Percentiles rank a stretch among this genome's conserved stretches.
phyloP scores from a whole-genome alignment of 1,139 yeast genomes.

The Pneumocystis jirovecii region DNA sequence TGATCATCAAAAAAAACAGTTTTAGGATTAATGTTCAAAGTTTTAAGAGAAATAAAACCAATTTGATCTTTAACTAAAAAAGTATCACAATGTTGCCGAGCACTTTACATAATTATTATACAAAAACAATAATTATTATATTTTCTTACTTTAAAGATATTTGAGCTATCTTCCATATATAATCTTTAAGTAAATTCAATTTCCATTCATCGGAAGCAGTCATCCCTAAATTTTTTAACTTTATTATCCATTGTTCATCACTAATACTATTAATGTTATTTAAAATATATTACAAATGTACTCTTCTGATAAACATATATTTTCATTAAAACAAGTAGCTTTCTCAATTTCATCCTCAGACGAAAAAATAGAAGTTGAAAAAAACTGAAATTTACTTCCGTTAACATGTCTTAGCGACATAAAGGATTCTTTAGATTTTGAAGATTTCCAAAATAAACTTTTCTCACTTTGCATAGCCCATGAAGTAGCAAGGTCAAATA shows the following conservation, averaged over 20 bases:
- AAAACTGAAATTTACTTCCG: background rate
- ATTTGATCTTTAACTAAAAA: background rate
- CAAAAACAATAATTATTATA: background rate
- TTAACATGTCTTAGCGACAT: background rate
- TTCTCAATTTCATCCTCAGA: background rate
- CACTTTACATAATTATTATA: background rate
- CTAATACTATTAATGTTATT: background rate
- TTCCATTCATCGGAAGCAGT: conserved; percentile 71
- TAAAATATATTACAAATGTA: background rate
- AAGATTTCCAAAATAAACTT: conserved; percentile 65
- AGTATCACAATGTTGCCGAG: background rate
- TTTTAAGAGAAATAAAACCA: background rate
- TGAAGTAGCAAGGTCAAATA: conserved; percentile 46
- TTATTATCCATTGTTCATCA: conserved; percentile 62
- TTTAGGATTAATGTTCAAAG: background rate
- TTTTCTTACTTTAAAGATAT: background rate
- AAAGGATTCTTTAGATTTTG: conserved; percentile 16
- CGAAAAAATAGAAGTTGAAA: background rate
- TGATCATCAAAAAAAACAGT: background rate
- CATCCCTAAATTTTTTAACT: conserved; percentile 55
- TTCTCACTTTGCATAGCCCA: conserved; percentile 62
- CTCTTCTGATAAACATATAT: background rate
- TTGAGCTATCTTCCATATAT: conserved; percentile 44
- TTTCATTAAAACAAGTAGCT: background rate
- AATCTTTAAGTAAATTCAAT: conserved; percentile 50